phyloP scores from a whole-genome alignment of 305 asterid genomes.

The Fraxinus paxiana region DNA sequence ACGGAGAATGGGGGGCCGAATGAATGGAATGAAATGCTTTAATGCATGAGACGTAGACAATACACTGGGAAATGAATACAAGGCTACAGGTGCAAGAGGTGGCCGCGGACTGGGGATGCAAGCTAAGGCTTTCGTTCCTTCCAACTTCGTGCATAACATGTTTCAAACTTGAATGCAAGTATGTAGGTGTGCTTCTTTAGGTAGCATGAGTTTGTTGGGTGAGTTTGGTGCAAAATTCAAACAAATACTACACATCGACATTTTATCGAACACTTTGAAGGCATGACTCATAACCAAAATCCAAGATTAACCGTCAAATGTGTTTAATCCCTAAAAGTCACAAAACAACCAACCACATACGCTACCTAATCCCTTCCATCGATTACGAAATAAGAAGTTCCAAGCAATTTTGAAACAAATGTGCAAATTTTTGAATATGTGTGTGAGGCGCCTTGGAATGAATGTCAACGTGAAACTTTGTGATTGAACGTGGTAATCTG shows the following conservation, averaged over 20 bases:
- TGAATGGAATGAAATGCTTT: neutral
- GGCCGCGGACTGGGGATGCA: neutral
- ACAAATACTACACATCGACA: neutral
- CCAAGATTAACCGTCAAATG: neutral
- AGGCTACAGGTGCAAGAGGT: neutral
- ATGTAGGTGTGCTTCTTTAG: neutral
- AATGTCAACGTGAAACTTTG: neutral
- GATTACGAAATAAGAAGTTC: neutral
- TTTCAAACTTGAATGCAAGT: neutral
- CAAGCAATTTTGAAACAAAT: neutral
- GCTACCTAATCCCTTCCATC: neutral
- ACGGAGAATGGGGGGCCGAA: neutral
- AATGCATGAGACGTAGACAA: neutral
- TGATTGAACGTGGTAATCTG: neutral
- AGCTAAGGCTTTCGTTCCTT: neutral
- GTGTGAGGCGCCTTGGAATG: neutral
- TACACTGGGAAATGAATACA: too few species aligned
- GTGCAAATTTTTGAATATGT: neutral
- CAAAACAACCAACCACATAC: neutral
- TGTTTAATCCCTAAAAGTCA: neutral
- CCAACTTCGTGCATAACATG: neutral
- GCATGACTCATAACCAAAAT: neutral
- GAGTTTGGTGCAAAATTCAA: neutral
- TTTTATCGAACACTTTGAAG: neutral
- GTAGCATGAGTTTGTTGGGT: too few species aligned